phyloP scores from a whole-genome alignment of 2,329 filamentous ascomycete species.

The Coniosporium tulheliwenetii region DNA sequence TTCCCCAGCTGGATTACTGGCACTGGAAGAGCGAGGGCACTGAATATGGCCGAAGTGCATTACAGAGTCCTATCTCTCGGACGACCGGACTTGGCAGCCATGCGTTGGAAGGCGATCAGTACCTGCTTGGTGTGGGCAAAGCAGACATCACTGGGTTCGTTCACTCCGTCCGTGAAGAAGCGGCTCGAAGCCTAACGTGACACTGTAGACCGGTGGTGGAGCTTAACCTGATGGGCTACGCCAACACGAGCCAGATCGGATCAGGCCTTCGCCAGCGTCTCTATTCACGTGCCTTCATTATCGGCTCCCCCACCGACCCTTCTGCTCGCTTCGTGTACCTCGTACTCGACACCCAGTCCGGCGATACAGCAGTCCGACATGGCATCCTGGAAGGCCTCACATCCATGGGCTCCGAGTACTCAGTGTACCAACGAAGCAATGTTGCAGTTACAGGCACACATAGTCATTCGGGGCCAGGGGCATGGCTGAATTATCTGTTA shows the following conservation, averaged over 20 bases:
- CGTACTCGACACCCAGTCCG: slow-evolving; percentile 72
- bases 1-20: slow-evolving; percentile 20
- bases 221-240: slow-evolving; percentile 84
- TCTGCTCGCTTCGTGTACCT: slow-evolving; percentile 71
- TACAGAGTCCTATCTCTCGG: slow-evolving; percentile 12
- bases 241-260: slow-evolving; percentile 67
- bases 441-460: slow-evolving; percentile 86
- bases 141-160: slow-evolving; percentile 55
- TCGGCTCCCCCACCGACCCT: slow-evolving; percentile 51
- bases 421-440: slow-evolving; percentile 63
- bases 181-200: neutral
- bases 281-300: slow-evolving; percentile 79
- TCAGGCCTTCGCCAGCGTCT: slow-evolving; percentile 74
- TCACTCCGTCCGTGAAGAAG: neutral
- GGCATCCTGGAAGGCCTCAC: slow-evolving; percentile 68
- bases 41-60: neutral
- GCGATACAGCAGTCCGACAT: slow-evolving; percentile 75
- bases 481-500: slow-evolving; percentile 87
- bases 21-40: slow-evolving; percentile 8
- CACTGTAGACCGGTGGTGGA: slow-evolving; percentile 58
- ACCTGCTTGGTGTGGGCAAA: slow-evolving; percentile 53
- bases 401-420: slow-evolving; percentile 54
- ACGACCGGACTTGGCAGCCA: neutral
- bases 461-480: slow-evolving; percentile 79
- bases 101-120: slow-evolving; percentile 26